Evolutionary conservation across 2,329 filamentous ascomycete genomes (phyloP), one percentile per base, ranked within the genome.

Genomic region (Monascus ruber): DNA sequence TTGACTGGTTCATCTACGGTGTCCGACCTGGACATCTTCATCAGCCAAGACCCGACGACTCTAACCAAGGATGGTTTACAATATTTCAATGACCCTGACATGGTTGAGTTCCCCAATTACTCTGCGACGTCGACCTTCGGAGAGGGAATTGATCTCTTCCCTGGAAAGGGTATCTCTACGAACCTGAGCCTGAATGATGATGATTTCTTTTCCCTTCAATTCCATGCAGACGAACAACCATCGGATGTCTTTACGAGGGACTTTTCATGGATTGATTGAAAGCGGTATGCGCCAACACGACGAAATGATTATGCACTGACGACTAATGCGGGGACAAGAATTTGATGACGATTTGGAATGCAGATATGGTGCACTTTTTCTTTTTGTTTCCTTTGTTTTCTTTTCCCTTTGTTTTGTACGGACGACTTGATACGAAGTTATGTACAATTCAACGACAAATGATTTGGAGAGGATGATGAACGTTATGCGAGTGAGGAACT

Each of bases 1-100:
- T 45, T 64, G 32, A 48, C 53, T 5, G 55, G 56, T 37, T 58
- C 58, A 3, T 53, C 58, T 1, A 49, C 55, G 6, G 55, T 54
- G 17, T 59, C 60, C 1, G 60, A 64, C 28, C 55, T 66, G 11
- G 63, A 65, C 42, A 54, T 65, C 11, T 66, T 66, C 42, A 63
- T 63, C 40, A 59, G 52, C 33, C 56, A 59, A 42, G 57, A 59
- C 24, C 49, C 54, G 35, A 50, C 39, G 34, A 48, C 34, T n/a
- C 58, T 50, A 40, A 50, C 43, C 32, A 51, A 52, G 31, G 50
- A 57, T 34, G 55, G 60, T 11, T 55, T 62, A 24, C 49, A 51
- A 9, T 45, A 48, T 17, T 42, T 64, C 17, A 51, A 51, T 11
- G 51, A 52, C 24, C 44, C 53, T 6, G 49, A 53, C 17, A 48